Evolutionary conservation across 2,329 filamentous ascomycete genomes (phyloP).

Genomic region (Aspergillus viridinutans): DNA sequence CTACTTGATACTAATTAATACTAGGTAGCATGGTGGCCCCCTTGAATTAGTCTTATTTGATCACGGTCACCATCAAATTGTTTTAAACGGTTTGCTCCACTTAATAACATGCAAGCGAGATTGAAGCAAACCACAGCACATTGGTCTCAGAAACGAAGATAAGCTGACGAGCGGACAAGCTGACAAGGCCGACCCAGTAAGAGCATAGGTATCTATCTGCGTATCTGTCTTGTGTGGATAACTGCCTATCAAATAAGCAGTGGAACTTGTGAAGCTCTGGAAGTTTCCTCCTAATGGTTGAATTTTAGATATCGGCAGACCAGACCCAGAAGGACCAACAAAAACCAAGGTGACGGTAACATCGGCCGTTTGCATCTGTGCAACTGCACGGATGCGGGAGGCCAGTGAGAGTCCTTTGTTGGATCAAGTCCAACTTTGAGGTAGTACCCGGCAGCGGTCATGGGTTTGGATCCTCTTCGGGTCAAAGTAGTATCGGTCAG

Average conservation of each 20-base stretch:
- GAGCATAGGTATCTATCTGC: not conserved
- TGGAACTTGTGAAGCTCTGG: not conserved
- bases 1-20: not conserved
- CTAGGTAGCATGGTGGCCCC: not conserved
- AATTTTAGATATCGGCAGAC: not conserved
- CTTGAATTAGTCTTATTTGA: not conserved
- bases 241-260: not conserved
- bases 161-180: not conserved
- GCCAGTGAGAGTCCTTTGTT: not conserved
- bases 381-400: slow-evolving; percentile 15
- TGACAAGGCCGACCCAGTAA: not conserved
- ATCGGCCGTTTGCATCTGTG: slow-evolving; percentile 13
- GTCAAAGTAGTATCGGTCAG: not conserved
- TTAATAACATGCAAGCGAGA: not conserved
- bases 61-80: too few species aligned
- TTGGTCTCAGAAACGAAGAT: not conserved
- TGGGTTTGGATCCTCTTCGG: not conserved
- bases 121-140: not conserved
- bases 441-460: not conserved
- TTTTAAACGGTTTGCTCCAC: not conserved
- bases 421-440: not conserved
- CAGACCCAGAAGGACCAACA: not conserved
- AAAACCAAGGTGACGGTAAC: slow-evolving; percentile 15
- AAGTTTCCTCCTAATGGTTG: not conserved
- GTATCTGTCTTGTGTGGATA: not conserved